These are phyloP conservation scores for Colletotrichum costaricense DNA, from an alignment of 2,329 filamentous ascomycete species.

Conservation along the genomic window DNA sequence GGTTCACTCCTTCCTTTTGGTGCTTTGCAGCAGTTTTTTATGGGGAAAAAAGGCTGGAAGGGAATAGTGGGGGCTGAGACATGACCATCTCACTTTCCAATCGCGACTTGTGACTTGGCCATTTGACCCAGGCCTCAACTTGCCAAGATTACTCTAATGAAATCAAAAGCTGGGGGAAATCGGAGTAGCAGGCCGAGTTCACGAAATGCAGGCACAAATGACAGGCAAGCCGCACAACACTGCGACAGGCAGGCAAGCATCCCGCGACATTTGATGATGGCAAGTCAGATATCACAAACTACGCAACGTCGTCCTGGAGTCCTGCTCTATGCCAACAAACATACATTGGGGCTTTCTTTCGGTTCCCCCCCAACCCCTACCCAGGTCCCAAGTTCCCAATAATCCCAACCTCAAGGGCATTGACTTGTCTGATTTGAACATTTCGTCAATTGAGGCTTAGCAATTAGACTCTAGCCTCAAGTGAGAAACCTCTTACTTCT, in stretches of 20 bases:
- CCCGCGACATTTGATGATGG: background rate
- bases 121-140: background rate
- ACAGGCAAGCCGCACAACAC: no score
- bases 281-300: background rate
- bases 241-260: background rate
- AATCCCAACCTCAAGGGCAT: background rate
- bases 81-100: background rate
- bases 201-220: background rate
- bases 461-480: background rate
- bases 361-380: no score
- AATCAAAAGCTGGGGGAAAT: background rate
- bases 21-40: background rate
- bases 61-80: background rate
- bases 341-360: background rate
- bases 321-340: background rate
- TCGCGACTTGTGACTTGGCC: no score
- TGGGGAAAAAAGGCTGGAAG: background rate
- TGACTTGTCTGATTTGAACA: background rate
- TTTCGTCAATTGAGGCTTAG: background rate
- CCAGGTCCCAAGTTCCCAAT: no score
- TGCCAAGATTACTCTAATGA: conserved; percentile 6
- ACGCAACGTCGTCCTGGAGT: background rate
- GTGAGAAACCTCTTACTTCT: background rate
- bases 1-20: background rate
- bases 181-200: background rate